Conservation (phyloP, 495 filamentous ascomycete genomes). For the Penicillium paxilli region DNA sequence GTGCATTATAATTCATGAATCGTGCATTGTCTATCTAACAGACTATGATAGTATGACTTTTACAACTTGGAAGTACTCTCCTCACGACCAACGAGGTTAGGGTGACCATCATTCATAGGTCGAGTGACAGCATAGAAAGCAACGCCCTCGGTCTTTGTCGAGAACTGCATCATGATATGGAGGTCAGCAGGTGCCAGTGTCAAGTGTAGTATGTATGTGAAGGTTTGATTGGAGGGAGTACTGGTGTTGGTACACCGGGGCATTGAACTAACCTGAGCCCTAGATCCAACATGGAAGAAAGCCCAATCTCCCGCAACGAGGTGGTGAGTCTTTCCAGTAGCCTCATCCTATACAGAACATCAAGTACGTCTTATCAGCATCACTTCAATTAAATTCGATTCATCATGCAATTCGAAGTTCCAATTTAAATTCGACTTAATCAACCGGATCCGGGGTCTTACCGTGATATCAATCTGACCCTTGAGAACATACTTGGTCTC, state of each 20-base stretch:
- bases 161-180: conserved; percentile 4
- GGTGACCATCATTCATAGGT: conserved; percentile 5
- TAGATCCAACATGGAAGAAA: conserved; percentile 8
- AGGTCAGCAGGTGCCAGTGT: conserved; percentile 2
- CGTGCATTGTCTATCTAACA: conserved; percentile 2
- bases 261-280: conserved; percentile 6
- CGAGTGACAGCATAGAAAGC: conserved; percentile 8
- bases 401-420: conserved; percentile 1
- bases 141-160: conserved; percentile 7
- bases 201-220: too few species aligned
- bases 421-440: not conserved
- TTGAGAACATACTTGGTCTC: conserved; percentile 2
- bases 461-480: conserved; percentile 6
- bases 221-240: too few species aligned
- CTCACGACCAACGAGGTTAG: conserved; percentile 7
- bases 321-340: conserved; percentile 7
- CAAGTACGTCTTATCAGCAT: conserved; percentile 5
- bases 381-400: too few species aligned
- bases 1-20: conserved; percentile 1
- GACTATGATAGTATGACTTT: conserved; percentile 6
- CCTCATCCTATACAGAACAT: conserved; percentile 6
- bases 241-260: too few species aligned
- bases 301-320: conserved; percentile 6
- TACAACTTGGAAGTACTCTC: conserved; percentile 8
- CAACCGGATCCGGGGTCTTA: too few species aligned